Conservation (phyloP, 1,284 basidiomycete species). For the Boletus subluridellus region DNA sequence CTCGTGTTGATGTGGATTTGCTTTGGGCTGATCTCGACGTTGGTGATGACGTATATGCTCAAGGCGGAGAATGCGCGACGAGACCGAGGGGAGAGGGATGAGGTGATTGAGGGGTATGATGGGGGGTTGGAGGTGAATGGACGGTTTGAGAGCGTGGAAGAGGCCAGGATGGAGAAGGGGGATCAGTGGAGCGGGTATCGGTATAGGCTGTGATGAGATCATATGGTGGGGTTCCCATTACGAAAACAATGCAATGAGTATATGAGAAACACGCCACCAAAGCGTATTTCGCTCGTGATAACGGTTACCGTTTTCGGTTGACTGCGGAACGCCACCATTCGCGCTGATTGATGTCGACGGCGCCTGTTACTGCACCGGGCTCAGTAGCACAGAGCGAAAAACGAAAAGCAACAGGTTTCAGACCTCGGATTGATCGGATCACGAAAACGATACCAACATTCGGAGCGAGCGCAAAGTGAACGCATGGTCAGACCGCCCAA, state of each 20-base stretch:
- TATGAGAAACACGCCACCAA: too few species aligned
- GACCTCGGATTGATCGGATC: conserved; percentile 7
- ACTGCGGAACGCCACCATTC: neutral
- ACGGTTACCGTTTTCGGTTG: neutral
- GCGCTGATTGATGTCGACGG: neutral
- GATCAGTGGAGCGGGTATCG: conserved; percentile 60
- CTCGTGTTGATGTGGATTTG: conserved; percentile 69
- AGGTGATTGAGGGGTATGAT: conserved; percentile 55
- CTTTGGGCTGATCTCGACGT: conserved; percentile 56
- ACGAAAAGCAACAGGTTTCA: neutral
- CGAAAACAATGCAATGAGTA: neutral
- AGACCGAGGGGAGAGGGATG: conserved; percentile 62
- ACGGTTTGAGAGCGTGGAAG: conserved; percentile 44
- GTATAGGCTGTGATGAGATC: conserved; percentile 37
- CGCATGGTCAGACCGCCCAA: neutral
- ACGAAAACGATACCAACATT: neutral
- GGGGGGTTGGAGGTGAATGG: conserved; percentile 47
- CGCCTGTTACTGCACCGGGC: too few species aligned
- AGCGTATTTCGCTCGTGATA: too few species aligned
- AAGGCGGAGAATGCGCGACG: conserved; percentile 59
- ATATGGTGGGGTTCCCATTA: too few species aligned
- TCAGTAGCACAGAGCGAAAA: too few species aligned
- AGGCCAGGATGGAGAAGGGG: conserved; percentile 56
- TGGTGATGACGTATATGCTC: conserved; percentile 46
- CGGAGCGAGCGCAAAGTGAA: neutral